Evolutionary conservation across 495 filamentous ascomycete genomes (phyloP).

Genomic region (Daldinia childiae): DNA sequence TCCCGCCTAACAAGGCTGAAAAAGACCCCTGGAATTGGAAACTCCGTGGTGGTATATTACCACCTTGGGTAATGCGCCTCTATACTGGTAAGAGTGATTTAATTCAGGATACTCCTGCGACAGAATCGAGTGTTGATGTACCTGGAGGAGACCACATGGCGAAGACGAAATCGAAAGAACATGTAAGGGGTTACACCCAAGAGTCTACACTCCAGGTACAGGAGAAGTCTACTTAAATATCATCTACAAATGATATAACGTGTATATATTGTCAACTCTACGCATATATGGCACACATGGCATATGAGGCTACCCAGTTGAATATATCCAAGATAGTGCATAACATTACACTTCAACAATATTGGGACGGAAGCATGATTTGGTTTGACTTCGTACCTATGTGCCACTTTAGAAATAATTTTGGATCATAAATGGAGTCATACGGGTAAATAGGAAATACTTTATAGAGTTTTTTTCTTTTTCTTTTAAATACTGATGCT

Average conservation of each 20-base stretch:
- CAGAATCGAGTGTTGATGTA: constrained; percentile 21
- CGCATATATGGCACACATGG: not conserved
- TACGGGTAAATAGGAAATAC: not conserved
- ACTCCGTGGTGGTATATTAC: constrained; percentile 72
- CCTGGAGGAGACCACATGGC: constrained; percentile 17
- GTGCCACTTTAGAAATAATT: not conserved
- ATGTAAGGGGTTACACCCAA: not conserved
- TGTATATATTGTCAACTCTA: not conserved
- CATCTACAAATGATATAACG: not conserved
- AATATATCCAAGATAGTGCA: too few species aligned
- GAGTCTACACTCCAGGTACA: not conserved
- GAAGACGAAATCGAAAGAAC: constrained; percentile 18
- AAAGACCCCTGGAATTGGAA: constrained; percentile 79
- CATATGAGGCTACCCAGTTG: too few species aligned
- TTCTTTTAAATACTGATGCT: not conserved
- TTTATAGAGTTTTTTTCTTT: too few species aligned
- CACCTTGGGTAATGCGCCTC: constrained; percentile 72
- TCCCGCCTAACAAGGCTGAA: constrained; percentile 74
- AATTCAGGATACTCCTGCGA: constrained; percentile 58
- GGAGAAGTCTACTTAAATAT: constrained; percentile 12
- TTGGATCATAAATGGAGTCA: not conserved
- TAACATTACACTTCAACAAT: not conserved
- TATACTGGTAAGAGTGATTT: constrained; percentile 72
- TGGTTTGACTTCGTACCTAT: not conserved
- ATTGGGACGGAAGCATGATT: not conserved